Evolutionary conservation across 2,329 filamentous ascomycete genomes (phyloP).

Genomic region (Claviceps digitariae): DNA sequence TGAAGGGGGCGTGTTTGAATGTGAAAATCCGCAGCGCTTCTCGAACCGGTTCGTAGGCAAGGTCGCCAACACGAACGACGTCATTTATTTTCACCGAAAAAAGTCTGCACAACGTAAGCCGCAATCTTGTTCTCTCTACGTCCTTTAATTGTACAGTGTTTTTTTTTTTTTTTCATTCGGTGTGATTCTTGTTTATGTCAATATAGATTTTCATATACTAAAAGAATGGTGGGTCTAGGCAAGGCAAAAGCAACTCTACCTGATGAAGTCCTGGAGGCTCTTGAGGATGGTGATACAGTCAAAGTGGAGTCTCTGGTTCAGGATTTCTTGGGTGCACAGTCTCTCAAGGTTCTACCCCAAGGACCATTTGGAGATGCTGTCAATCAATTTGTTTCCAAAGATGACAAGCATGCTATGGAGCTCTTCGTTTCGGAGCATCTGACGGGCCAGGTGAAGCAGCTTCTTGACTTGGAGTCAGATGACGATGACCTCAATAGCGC

Average conservation of each 20-base stretch:
- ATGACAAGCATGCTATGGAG: slow-evolving; percentile 87
- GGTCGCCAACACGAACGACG: slow-evolving; percentile 88
- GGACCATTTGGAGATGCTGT: slow-evolving; percentile 90
- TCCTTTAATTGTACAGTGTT: neutral
- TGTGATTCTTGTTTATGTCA: neutral
- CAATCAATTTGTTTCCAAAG: slow-evolving; percentile 83
- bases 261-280: slow-evolving; percentile 47
- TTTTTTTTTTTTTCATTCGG: neutral
- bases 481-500: slow-evolving; percentile 54
- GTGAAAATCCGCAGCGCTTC: slow-evolving; percentile 91
- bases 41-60: slow-evolving; percentile 83
- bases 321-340: slow-evolving; percentile 77
- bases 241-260: slow-evolving; percentile 34
- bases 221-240: slow-evolving; percentile 11
- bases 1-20: slow-evolving; percentile 74
- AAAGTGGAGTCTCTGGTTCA: slow-evolving; percentile 82
- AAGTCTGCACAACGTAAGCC: slow-evolving; percentile 46
- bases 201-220: slow-evolving; percentile 1
- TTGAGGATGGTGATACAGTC: slow-evolving; percentile 49
- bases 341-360: slow-evolving; percentile 82
- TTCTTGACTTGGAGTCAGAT: slow-evolving; percentile 52
- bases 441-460: slow-evolving; percentile 53
- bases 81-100: slow-evolving; percentile 84
- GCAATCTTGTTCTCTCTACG: neutral
- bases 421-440: slow-evolving; percentile 63